These are phyloP conservation scores for Rhizopus sp. DNA, from an alignment of 371 early-diverging fungal species.

Conservation along the genomic window DNA sequence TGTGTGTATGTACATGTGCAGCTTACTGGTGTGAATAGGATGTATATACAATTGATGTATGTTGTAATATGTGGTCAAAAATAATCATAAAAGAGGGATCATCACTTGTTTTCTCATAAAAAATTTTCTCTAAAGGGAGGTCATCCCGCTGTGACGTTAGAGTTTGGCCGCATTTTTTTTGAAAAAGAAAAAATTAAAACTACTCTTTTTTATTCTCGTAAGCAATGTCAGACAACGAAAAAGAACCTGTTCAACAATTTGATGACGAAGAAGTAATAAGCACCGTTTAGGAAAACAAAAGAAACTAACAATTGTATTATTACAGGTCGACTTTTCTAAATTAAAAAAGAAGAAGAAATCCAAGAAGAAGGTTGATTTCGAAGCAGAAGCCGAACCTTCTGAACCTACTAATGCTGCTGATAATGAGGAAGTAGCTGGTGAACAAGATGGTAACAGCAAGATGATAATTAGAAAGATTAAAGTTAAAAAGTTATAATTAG, in stretches of 20 bases:
- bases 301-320: not conserved
- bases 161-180: not conserved
- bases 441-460: slow-evolving; percentile 23
- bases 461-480: not conserved
- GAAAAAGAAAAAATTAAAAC: not conserved
- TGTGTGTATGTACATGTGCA: too few species aligned
- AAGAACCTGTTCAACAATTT: slow-evolving; percentile 43
- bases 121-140: too few species aligned
- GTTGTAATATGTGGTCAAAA: not conserved
- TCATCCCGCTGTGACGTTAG: not conserved
- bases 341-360: slow-evolving; percentile 61
- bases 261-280: slow-evolving; percentile 47
- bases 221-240: slow-evolving; percentile 51
- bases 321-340: slow-evolving; percentile 52
- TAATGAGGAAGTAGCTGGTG: slow-evolving; percentile 21
- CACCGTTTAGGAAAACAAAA: not conserved
- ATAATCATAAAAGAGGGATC: too few species aligned
- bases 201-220: not conserved
- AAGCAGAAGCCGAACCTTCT: slow-evolving; percentile 29
- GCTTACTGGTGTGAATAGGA: too few species aligned
- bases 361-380: slow-evolving; percentile 58
- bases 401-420: slow-evolving; percentile 11
- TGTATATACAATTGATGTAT: not conserved
- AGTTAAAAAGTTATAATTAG: not conserved
- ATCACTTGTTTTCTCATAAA: too few species aligned